These are phyloP conservation scores for Lactarius pseudohatsudake DNA, from an alignment of 768 basidiomycete genomes.

Conservation along the genomic window DNA sequence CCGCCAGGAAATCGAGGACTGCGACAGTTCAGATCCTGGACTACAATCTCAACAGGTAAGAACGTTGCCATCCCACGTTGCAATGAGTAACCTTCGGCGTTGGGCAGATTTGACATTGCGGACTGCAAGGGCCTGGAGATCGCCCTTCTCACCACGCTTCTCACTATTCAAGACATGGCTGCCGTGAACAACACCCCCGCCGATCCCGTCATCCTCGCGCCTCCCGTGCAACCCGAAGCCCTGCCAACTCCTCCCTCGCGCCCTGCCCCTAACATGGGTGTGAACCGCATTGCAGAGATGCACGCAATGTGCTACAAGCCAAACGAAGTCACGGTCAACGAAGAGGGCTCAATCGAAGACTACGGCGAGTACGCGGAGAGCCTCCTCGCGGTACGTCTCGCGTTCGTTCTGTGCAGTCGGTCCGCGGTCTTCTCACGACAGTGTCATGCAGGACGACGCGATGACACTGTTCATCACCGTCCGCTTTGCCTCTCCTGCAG, in stretches of 20 bases:
- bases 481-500: slow-evolving; percentile 56
- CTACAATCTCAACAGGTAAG: no score
- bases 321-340: slow-evolving; percentile 71
- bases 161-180: no score
- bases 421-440: not conserved
- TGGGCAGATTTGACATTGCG: no score
- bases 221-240: slow-evolving; percentile 15
- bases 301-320: slow-evolving; percentile 66
- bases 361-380: slow-evolving; percentile 68
- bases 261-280: slow-evolving; percentile 62
- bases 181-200: no score
- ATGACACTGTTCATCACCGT: slow-evolving; percentile 73
- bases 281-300: slow-evolving; percentile 70
- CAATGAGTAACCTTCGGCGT: no score
- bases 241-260: slow-evolving; percentile 55
- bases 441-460: slow-evolving; percentile 59
- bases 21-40: no score
- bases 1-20: no score
- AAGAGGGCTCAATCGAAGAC: slow-evolving; percentile 61
- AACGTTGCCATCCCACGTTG: no score
- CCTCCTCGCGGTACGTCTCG: slow-evolving; percentile 54
- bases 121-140: no score
- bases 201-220: slow-evolving; percentile 3
- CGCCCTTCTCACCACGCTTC: no score
- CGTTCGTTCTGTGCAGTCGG: no score